These are phyloP conservation scores for Kwoniella dejecticola DNA, from an alignment of 768 basidiomycete species.

Conservation along the genomic window DNA sequence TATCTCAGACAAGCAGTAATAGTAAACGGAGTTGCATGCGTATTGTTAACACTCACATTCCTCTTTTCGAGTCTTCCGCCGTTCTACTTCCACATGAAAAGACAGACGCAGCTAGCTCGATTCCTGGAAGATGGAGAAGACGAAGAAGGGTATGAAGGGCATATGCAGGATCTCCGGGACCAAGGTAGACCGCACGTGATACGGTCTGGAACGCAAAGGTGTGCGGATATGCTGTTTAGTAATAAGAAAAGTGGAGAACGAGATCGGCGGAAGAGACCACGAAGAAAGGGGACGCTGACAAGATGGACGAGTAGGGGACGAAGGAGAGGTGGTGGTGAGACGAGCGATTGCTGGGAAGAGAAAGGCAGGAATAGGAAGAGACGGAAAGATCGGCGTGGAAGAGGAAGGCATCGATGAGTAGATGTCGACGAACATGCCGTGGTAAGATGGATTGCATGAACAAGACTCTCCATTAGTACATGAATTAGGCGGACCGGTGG, in stretches of 20 bases:
- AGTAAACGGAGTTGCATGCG: conserved; percentile 12
- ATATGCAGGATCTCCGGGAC: background rate
- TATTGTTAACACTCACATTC: conserved; percentile 22
- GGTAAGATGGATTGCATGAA: too few species aligned
- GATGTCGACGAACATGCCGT: too few species aligned
- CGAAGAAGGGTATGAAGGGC: conserved; percentile 1
- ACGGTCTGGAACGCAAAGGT: background rate
- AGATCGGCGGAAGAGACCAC: background rate
- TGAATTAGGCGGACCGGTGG: too few species aligned
- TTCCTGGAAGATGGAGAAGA: conserved; percentile 22
- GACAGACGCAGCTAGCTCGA: conserved; percentile 17
- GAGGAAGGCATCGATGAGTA: background rate
- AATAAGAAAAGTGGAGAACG: background rate
- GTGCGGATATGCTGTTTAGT: background rate
- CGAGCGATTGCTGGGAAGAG: background rate
- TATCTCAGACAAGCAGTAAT: conserved; percentile 3
- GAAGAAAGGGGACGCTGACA: background rate
- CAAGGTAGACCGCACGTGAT: background rate
- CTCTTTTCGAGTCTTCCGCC: conserved; percentile 24
- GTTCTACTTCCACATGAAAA: conserved; percentile 22
- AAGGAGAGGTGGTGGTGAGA: conserved; percentile 2
- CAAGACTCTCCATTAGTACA: too few species aligned
- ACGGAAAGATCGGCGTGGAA: background rate
- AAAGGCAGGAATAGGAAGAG: background rate
- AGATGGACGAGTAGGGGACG: conserved; percentile 1